Conservation (phyloP, 768 basidiomycete genomes). For the Xerocomus spinulosus region DNA sequence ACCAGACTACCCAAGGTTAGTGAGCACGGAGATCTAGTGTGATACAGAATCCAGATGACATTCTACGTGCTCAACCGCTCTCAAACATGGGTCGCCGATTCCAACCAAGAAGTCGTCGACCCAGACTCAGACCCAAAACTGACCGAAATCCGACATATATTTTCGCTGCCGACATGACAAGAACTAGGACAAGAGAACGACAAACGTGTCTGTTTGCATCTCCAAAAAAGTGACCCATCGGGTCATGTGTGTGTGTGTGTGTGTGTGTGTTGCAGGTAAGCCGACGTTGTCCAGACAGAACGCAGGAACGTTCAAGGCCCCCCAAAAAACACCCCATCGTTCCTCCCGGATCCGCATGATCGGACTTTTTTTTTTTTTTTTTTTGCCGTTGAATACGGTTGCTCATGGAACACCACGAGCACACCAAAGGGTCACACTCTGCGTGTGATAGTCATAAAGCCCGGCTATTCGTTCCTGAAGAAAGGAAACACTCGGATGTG, state of each 20-base stretch:
- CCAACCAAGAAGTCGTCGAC: no score
- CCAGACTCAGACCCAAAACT: no score
- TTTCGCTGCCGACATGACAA: background rate
- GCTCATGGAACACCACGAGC: slow-evolving; percentile 9
- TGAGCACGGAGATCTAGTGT: no score
- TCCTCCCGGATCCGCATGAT: background rate
- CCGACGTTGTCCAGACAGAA: background rate
- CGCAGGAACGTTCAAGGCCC: background rate
- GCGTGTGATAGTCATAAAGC: slow-evolving; percentile 27
- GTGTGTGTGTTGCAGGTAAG: no score
- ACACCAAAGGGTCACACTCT: slow-evolving; percentile 22
- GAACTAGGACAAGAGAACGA: background rate
- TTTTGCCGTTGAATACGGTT: slow-evolving; percentile 15
- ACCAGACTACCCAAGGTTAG: no score
- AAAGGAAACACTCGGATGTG: slow-evolving; percentile 20
- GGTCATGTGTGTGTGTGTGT: background rate
- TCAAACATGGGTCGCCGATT: no score
- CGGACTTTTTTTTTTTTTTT: background rate
- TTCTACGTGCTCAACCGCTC: no score
- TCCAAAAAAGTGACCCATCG: background rate
- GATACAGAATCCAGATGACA: no score
- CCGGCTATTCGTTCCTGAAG: slow-evolving; percentile 16
- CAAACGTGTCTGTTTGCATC: background rate
- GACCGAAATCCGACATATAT: background rate
- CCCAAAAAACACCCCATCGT: background rate